Conservation (phyloP, 1,284 basidiomycete genomes). For the Leccinum insigne region DNA sequence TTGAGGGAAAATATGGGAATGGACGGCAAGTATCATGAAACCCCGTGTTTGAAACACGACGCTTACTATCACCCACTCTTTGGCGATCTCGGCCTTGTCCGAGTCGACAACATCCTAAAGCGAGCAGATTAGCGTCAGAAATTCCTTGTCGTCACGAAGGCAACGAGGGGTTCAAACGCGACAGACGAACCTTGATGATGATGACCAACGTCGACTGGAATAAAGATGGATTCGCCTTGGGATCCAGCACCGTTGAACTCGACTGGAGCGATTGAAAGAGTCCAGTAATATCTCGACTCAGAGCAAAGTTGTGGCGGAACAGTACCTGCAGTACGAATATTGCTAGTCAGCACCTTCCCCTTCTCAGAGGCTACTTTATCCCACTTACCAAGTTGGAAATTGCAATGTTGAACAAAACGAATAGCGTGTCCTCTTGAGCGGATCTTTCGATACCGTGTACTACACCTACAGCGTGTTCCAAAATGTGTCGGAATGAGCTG, state of each 20-base stretch:
- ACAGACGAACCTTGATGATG: constrained; percentile 53
- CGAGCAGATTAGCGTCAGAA: not conserved
- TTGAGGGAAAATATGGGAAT: constrained; percentile 49
- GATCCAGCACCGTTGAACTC: constrained; percentile 57
- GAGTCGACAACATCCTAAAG: constrained; percentile 57
- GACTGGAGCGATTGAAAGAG: constrained; percentile 68
- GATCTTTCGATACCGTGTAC: constrained; percentile 65
- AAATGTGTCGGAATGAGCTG: not conserved
- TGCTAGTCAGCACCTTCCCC: not conserved
- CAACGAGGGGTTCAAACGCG: rapidly evolving
- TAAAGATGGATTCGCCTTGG: constrained; percentile 53
- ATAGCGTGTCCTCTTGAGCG: constrained; percentile 60
- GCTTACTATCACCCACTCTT: constrained; percentile 43
- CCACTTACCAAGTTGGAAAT: constrained; percentile 51
- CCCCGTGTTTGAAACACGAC: not conserved
- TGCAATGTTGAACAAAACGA: constrained; percentile 65
- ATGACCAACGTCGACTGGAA: constrained; percentile 62
- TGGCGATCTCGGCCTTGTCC: constrained; percentile 55
- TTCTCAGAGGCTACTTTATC: not conserved
- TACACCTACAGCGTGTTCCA: constrained; percentile 42
- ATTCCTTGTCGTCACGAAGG: not conserved
- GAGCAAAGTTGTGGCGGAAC: constrained; percentile 64
- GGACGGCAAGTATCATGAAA: not conserved
- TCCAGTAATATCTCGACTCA: constrained; percentile 56
- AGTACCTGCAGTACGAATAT: constrained; percentile 42